Conservation (phyloP, 2,329 filamentous ascomycete species). For the Botrytis sinoallii region DNA sequence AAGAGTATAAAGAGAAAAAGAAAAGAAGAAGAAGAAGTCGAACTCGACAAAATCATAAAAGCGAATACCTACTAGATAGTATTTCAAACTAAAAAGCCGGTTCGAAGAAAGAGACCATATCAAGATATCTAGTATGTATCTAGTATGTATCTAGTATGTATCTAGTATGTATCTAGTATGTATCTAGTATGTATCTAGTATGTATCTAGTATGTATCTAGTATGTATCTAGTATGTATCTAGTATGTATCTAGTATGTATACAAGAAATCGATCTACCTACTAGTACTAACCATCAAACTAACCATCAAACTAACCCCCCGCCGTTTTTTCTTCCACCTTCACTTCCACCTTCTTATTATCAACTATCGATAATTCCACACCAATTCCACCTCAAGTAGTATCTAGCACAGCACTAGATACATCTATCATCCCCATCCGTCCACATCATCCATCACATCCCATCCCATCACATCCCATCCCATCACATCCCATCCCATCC, state of each 20-base stretch:
- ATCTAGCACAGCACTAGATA: not conserved
- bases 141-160: not conserved
- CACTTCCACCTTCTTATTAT: not conserved
- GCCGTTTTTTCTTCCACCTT: not conserved
- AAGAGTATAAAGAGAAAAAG: not conserved
- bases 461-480: too few species aligned
- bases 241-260: not conserved
- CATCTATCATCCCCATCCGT: not conserved
- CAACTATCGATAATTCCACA: not conserved
- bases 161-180: not conserved
- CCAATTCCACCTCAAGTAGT: not conserved
- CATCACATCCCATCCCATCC: too few species aligned
- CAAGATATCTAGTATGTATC: not conserved
- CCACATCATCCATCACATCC: too few species aligned
- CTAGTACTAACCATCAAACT: too few species aligned
- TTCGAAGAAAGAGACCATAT: not conserved
- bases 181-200: not conserved
- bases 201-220: not conserved
- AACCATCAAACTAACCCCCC: not conserved
- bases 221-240: too few species aligned
- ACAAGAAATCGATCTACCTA: not conserved
- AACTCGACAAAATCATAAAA: not conserved
- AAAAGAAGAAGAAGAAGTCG: not conserved
- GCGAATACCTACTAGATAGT: too few species aligned
- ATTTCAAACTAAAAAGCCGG: not conserved